Conservation (phyloP, 2,329 filamentous ascomycete species). For the Orbilia blumenaviensis region DNA sequence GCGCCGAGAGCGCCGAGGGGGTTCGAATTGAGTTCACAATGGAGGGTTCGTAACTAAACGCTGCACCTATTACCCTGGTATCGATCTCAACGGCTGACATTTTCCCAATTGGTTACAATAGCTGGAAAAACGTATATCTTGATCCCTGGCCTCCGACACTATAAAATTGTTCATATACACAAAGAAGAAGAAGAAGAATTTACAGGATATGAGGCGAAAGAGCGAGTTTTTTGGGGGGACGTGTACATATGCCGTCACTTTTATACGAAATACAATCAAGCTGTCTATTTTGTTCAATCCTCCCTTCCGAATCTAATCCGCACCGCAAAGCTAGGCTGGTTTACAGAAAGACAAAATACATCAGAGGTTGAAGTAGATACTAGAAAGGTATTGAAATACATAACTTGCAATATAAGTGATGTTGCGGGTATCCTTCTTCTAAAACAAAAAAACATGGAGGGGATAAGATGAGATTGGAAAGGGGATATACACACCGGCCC, state of each 20-base stretch:
- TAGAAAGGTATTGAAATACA: neutral
- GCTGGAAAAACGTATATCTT: constrained; percentile 67
- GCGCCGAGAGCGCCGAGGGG: constrained; percentile 67
- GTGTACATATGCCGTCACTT: constrained; percentile 25
- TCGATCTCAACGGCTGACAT: neutral
- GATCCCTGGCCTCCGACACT: neutral
- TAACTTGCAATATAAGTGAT: constrained; percentile 3
- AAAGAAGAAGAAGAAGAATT: neutral
- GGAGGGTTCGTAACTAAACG: constrained; percentile 71
- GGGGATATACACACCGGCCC: neutral
- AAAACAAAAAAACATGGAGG: constrained; percentile 1
- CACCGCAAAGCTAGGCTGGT: no score
- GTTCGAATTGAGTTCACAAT: constrained; percentile 72
- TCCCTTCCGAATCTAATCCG: no score
- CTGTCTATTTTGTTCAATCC: no score
- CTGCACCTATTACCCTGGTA: neutral
- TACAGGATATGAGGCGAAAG: no score
- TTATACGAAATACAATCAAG: constrained; percentile 2
- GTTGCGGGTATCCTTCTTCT: constrained; percentile 47
- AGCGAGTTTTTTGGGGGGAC: no score
- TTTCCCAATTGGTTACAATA: constrained; percentile 58
- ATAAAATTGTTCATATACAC: neutral
- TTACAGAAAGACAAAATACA: no score
- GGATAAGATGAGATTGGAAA: neutral
- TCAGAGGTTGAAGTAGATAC: no score